Evolutionary conservation across 139 green algal genomes (phyloP).

Genomic region (Coelastrella sp.): DNA sequence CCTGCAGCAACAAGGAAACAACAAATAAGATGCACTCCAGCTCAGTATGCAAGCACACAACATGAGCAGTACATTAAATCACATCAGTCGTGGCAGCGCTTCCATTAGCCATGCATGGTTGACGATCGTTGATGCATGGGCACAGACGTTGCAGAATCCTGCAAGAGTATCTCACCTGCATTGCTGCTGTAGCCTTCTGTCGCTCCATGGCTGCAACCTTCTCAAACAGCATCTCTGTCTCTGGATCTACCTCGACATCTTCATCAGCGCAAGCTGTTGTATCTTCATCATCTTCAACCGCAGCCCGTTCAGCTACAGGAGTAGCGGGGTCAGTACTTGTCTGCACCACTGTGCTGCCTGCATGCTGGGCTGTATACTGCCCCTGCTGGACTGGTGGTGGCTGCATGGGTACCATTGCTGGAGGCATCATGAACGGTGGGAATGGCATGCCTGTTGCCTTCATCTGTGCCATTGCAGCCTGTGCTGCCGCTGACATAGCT

Average conservation of each 20-base stretch:
- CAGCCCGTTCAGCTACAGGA: background rate
- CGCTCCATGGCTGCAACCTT: slow-evolving; percentile 42
- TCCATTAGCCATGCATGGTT: too few relatives aligned
- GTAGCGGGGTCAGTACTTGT: background rate
- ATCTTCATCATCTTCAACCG: background rate
- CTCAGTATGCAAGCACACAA: too few relatives aligned
- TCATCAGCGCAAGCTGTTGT: background rate
- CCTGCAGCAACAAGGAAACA: background rate
- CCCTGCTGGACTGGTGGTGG: background rate
- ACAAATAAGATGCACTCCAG: too few relatives aligned
- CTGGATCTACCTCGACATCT: slow-evolving; percentile 9
- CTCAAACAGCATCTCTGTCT: slow-evolving; percentile 23
- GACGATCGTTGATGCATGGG: too few relatives aligned
- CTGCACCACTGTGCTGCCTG: background rate
- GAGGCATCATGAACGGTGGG: background rate
- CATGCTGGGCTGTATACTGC: background rate
- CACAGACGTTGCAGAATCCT: too few relatives aligned
- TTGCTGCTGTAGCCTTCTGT: background rate
- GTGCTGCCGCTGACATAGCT: slow-evolving; percentile 21
- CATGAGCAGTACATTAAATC: too few relatives aligned
- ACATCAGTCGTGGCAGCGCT: too few relatives aligned
- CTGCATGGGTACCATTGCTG: slow-evolving; percentile 16
- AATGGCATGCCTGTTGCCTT: slow-evolving; percentile 8
- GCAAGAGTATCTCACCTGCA: background rate
- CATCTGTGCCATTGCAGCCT: slow-evolving; percentile 25